Base-by-base conservation (phyloP, 805 yeast genomes). In the Candida sakaeoensis region DNA sequence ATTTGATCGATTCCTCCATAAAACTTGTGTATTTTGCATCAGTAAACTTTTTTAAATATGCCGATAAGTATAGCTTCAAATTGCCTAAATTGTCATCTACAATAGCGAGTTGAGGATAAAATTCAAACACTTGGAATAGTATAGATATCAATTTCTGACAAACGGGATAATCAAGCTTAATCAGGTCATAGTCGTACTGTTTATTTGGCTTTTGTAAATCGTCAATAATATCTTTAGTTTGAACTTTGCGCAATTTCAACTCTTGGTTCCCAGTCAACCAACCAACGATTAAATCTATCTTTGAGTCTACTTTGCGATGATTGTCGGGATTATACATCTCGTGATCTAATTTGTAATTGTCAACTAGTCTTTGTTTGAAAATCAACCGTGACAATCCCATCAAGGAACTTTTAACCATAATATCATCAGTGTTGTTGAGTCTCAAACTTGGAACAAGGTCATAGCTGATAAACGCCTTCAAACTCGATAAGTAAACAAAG, bases 311-410 rank as follows among this genome's bases (percentile, higher is more conserved):
- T 16, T 23, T 33, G 8, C 19, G 14, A 23, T 33, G 19, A 17
- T n/a, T n/a, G 3, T 34, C 30, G 12, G n/a, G 10, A 24, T 22
- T 34, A 16, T 13, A 4, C 8, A 8, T n/a, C 12, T 25, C 17
- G 13, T 34, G 37, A 34, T 34, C 37, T n/a, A 17, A 15, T 13
- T 34, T 34, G 16, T 34, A 34, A 15, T 5, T 9, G 7, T 34
- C 26, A n/a, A 5, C n/a, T n/a, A n/a, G 12, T 12, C 23, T 15
- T 16, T 24, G 12, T 2, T 33, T 34, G 5, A 34, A 25, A 16
- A 17, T 8, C 17, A 34, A 24, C 17, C 25, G 22, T 16, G 19
- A 24, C n/a, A 34, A 16, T 14, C 30, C 27, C 8, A 10, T 34
- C 7, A 34, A 34, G 8, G 27, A 16, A 25, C 26, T 24, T 24